Conservation (phyloP, 1,284 basidiomycete species). For the Ganoderma resinaceum region DNA sequence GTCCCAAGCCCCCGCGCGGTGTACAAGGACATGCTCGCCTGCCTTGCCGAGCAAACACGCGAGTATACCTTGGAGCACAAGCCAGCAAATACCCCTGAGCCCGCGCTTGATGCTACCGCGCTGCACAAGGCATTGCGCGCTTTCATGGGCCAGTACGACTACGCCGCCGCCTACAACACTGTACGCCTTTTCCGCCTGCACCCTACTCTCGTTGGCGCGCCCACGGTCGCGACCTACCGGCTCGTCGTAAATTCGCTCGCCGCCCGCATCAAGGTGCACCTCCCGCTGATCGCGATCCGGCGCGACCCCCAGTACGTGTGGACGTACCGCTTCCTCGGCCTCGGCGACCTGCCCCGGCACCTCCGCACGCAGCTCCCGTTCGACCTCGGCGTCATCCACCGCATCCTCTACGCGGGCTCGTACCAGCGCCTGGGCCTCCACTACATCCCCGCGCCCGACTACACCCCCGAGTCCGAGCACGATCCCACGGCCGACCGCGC, state of each 20-base stretch:
- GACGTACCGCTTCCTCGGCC: constrained; percentile 42
- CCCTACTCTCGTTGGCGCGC: constrained; percentile 33
- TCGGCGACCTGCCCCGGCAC: constrained; percentile 13
- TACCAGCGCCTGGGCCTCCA: constrained; percentile 22
- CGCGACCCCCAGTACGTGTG: constrained; percentile 24
- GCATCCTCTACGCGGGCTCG: constrained; percentile 26
- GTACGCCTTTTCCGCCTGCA: constrained; percentile 43
- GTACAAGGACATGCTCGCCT: constrained; percentile 54
- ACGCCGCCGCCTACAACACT: constrained; percentile 51
- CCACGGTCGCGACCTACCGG: constrained; percentile 48
- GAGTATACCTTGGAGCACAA: neutral
- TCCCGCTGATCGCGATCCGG: constrained; percentile 9
- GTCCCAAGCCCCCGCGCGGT: constrained; percentile 48
- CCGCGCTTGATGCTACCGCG: constrained; percentile 43
- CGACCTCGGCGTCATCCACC: constrained; percentile 24
- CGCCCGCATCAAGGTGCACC: constrained; percentile 30
- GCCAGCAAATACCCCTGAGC: constrained; percentile 26
- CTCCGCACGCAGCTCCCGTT: constrained; percentile 8
- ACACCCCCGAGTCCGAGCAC: neutral
- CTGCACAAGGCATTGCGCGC: constrained; percentile 51
- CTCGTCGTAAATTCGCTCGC: constrained; percentile 42
- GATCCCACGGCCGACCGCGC: neutral
- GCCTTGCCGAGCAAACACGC: constrained; percentile 37
- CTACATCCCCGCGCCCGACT: constrained; percentile 21
- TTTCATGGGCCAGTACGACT: constrained; percentile 53